Conservation (phyloP, 441 rosid species). For the California macrophylla region DNA sequence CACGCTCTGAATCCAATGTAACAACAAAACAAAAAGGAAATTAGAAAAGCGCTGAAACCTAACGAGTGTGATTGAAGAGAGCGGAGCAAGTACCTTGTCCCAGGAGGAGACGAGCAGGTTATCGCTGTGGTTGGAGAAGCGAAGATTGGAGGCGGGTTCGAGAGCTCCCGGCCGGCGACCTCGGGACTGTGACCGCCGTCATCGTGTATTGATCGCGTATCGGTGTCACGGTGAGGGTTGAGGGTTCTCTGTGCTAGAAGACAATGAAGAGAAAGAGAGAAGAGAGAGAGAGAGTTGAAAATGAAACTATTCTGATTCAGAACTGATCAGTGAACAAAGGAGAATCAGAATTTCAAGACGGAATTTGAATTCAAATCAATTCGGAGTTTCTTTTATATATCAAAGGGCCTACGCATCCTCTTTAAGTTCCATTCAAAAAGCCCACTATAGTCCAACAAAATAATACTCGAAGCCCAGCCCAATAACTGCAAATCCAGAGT, state of each 20-base stretch:
- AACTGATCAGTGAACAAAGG: neutral
- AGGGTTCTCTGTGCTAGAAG: slow-evolving; percentile 24
- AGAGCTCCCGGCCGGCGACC: slow-evolving; percentile 67
- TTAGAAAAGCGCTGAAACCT: neutral
- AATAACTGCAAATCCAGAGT: neutral
- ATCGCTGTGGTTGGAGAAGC: slow-evolving; percentile 87
- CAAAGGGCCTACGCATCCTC: neutral
- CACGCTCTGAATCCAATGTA: slow-evolving; percentile 36
- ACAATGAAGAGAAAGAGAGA: slow-evolving; percentile 15
- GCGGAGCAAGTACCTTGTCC: slow-evolving; percentile 60
- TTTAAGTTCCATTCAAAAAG: neutral
- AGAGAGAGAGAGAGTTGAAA: slow-evolving; percentile 34
- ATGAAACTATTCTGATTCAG: neutral
- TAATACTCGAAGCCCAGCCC: neutral
- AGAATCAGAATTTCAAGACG: neutral
- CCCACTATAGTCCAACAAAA: neutral
- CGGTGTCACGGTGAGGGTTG: slow-evolving; percentile 1
- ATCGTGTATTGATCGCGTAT: slow-evolving; percentile 18
- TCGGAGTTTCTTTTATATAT: too few species aligned
- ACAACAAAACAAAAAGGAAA: neutral
- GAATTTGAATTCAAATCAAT: neutral
- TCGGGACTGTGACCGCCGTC: slow-evolving; percentile 44
- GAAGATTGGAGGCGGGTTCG: slow-evolving; percentile 78
- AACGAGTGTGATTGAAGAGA: neutral
- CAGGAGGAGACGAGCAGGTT: slow-evolving; percentile 94